These are phyloP conservation scores for Phytophthora sp. DNA, from an alignment of 352 stramenopile genomes.

Conservation along the genomic window DNA sequence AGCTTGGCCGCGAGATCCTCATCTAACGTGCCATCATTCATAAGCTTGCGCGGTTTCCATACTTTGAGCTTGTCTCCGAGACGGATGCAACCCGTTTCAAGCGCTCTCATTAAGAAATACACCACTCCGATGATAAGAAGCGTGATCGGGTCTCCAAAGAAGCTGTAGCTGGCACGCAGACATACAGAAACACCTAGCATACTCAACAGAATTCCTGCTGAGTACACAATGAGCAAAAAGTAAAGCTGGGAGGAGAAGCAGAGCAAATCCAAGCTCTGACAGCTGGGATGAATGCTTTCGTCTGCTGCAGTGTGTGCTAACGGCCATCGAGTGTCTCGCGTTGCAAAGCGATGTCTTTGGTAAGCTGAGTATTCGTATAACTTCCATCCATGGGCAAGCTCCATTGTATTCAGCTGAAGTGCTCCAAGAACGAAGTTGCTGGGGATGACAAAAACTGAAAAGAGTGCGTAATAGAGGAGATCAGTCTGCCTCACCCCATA, in stretches of 20 bases:
- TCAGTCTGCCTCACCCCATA: conserved; percentile 95
- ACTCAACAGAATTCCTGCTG: conserved; percentile 89
- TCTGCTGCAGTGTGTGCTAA: conserved; percentile 81
- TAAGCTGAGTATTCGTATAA: conserved; percentile 98
- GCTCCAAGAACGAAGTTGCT: conserved; percentile 94
- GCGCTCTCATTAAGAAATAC: conserved; percentile 68
- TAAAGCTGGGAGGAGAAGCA: conserved; percentile 96
- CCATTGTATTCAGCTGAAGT: conserved; percentile 96
- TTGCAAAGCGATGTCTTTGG: conserved; percentile 95
- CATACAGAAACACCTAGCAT: conserved; percentile 95
- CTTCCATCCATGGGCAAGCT: conserved; percentile 97
- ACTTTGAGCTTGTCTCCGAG: conserved; percentile 86
- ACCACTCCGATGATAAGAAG: conserved; percentile 91
- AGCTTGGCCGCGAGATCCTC: conserved; percentile 96
- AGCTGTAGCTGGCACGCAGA: conserved; percentile 92
- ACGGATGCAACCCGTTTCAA: conserved; percentile 64
- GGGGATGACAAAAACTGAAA: conserved; percentile 95
- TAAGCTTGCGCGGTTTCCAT: conserved; percentile 92
- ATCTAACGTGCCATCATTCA: conserved; percentile 94
- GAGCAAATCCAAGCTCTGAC: conserved; percentile 95
- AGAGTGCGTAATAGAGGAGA: conserved; percentile 95
- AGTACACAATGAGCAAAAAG: conserved; percentile 89
- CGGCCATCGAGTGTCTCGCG: conserved; percentile 94
- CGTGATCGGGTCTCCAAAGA: conserved; percentile 92
- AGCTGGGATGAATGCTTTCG: conserved; percentile 92